phyloP scores from a whole-genome alignment of 225 moss, liverwort and hornwort species.

The Thuidium tamariscinum region DNA sequence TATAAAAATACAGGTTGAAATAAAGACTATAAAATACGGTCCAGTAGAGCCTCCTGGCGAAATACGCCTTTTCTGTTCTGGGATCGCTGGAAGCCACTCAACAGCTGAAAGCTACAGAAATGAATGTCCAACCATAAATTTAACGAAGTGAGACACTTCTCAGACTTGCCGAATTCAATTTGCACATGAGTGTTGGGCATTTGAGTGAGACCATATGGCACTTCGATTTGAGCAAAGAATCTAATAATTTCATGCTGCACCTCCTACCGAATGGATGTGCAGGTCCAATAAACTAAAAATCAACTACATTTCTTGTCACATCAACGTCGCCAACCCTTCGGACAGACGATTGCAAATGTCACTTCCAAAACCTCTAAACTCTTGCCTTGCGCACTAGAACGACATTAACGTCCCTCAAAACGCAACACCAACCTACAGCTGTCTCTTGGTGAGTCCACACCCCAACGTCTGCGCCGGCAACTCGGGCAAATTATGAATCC shows the following conservation, averaged over 20 bases:
- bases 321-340: background rate
- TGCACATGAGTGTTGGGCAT: too few relatives aligned
- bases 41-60: too few relatives aligned
- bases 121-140: background rate
- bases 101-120: too few relatives aligned
- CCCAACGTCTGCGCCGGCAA: conserved; percentile 16
- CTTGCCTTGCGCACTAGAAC: background rate
- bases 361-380: background rate
- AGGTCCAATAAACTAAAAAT: background rate
- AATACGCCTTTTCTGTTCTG: too few relatives aligned
- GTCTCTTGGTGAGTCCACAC: conserved; percentile 15
- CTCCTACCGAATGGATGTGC: background rate
- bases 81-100: too few relatives aligned
- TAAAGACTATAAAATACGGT: too few relatives aligned
- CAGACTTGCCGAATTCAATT: background rate
- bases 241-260: background rate
- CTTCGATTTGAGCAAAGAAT: too few relatives aligned
- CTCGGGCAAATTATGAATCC: background rate
- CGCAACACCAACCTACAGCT: background rate
- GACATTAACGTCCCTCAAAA: background rate
- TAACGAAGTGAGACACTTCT: background rate
- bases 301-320: background rate
- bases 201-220: background rate
- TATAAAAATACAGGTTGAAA: too few relatives aligned
- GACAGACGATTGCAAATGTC: background rate